These are phyloP conservation scores for Middelhovenomyces tepae DNA, from an alignment of 805 yeast species.

Conservation along the genomic window DNA sequence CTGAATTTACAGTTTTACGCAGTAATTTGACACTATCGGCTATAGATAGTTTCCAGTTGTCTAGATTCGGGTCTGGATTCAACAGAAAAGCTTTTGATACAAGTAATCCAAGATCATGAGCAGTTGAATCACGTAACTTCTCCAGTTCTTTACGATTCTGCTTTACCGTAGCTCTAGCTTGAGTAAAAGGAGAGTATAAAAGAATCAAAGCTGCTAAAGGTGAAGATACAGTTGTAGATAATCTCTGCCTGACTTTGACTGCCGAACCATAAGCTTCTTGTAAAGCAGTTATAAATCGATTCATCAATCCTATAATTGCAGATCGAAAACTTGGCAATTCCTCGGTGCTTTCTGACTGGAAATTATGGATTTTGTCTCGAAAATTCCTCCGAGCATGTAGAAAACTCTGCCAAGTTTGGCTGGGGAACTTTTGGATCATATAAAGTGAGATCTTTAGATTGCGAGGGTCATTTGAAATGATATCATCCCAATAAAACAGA, in stretches of 20 bases:
- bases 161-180: too few relatives aligned
- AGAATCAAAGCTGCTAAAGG: too few relatives aligned
- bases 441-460: conserved; percentile 28
- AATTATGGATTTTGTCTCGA: not conserved
- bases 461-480: conserved; percentile 28
- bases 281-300: too few relatives aligned
- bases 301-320: too few relatives aligned
- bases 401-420: conserved; percentile 8
- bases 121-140: not conserved
- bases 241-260: too few relatives aligned
- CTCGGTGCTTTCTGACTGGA: conserved; percentile 1
- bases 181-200: too few relatives aligned
- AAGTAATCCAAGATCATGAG: not conserved
- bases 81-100: too few relatives aligned
- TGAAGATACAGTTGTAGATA: too few relatives aligned
- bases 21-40: conserved; percentile 10
- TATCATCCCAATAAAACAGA: conserved; percentile 39
- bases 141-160: too few relatives aligned
- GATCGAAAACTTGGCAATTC: conserved; percentile 7
- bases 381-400: not conserved
- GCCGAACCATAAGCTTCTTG: too few relatives aligned
- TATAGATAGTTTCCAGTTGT: conserved; percentile 2
- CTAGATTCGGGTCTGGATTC: too few relatives aligned
- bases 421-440: conserved; percentile 31
- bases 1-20: conserved; percentile 1